Conservation (phyloP, 345 rosid genomes). For the Sonneratia alba region DNA sequence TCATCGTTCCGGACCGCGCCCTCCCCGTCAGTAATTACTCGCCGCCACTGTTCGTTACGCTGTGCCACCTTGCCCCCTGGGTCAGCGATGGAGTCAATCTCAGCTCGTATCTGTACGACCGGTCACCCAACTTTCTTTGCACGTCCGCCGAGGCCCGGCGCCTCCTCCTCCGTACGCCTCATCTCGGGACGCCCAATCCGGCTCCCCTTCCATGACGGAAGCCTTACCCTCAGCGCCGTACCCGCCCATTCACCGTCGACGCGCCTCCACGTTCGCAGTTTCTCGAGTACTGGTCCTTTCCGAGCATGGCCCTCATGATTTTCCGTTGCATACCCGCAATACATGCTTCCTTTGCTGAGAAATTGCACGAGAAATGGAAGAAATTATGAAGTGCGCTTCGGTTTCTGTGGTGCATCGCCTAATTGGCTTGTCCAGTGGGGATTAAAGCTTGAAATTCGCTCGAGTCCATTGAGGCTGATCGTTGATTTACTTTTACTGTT, state of each 20-base stretch:
- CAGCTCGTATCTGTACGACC: background rate
- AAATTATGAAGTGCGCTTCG: background rate
- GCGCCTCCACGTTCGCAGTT: slow-evolving; percentile 5
- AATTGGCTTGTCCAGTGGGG: background rate
- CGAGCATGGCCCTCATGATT: background rate
- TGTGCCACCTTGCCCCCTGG: background rate
- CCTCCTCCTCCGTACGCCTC: background rate
- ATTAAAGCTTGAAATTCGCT: background rate
- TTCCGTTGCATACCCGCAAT: too few relatives aligned
- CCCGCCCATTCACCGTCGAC: slow-evolving; percentile 5
- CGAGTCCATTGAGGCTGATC: background rate
- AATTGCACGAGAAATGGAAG: background rate
- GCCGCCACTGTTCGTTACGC: too few relatives aligned
- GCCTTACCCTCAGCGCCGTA: background rate
- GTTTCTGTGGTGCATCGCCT: background rate
- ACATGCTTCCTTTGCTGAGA: background rate
- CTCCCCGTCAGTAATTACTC: too few relatives aligned
- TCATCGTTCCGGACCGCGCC: too few relatives aligned
- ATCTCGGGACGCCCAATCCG: background rate
- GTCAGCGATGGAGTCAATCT: background rate
- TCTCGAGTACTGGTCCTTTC: slow-evolving; percentile 3
- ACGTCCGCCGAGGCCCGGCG: background rate
- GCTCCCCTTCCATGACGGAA: background rate
- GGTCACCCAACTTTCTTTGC: background rate
- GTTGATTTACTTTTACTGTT: background rate